Evolutionary conservation across 140 eudicot species (phyloP), one percentile per base, ranked within the genome.

Genomic region (Ambrosia hybrid): DNA sequence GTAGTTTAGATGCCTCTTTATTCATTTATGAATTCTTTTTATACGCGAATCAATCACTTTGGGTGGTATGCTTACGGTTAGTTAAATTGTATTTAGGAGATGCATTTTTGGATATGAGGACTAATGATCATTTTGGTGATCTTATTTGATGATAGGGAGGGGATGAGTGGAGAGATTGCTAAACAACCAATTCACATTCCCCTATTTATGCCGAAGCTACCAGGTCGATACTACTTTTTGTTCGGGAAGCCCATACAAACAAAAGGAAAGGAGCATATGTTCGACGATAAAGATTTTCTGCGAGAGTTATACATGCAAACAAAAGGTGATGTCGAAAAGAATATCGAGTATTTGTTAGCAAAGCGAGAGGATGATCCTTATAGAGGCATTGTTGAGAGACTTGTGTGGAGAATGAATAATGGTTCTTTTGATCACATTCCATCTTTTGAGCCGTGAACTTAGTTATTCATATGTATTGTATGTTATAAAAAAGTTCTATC

Each of bases 341-440:
- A 56, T 73, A 75, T 92, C 68, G 79, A 86, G 4, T 92, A 89
- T 59, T 78, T 92, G 84, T 72, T 89, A 33, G 78, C 70, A 58
- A 92, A 86, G 77, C 74, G 98, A 75, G 79, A 89, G 46, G 84
- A 92, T 48, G 98, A 92, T 81, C 98, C 98, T 63, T 89, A 89
- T 52, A 81, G 98, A 74, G 72, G 80, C 39, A 9, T 85, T 15
- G 2, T 89, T 6, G 81, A 85, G 66, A 73, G 98, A 21, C 26
- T 21, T 21, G 26, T 21, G 26, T 21, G 26, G 26, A 21, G 26
- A 21, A 21, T 21, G 26, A 21, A 21, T 21, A 21, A 21, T 21
- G 26, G 26, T 21, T 21, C 26, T 21, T 21, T 21, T 21, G 26
- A 21, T 21, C 26, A 21, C 26, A 21, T 21, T 21, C 26, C 26